Evolutionary conservation across 2,329 filamentous ascomycete species (phyloP), one percentile per base, ranked within the genome.

Genomic region (Exserohilum turcica): DNA sequence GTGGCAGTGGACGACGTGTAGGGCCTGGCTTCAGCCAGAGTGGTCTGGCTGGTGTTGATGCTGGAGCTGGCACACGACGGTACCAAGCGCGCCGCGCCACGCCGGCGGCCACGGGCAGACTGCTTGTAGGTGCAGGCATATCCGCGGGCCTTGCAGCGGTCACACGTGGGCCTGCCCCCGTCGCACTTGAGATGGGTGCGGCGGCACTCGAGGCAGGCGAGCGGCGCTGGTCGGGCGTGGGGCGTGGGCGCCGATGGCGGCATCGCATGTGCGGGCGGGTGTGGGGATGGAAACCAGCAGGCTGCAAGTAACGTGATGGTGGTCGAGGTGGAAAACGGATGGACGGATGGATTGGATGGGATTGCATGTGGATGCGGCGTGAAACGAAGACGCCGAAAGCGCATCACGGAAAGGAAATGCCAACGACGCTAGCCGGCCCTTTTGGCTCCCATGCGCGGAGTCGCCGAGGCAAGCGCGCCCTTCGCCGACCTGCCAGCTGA

Each of bases 181-280:
- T 80, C 77, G 57, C 80, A 82, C 56, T 78, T 80, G 35, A 80
- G 64, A 58, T 82, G 80, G 8, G 76, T 69, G 3, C 69, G 73
- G 18, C 79, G 75, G 52, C 80, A 81, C 33, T 76, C 73, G 15
- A 80, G 68, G 57, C 79, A 82, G n/a, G 80, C 80, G 18, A 67
- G 44, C 15, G 66, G 53, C 35, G 65, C 51, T n/a, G 64, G 60
- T 9, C 61, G 56, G 27, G 19, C 13, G 31, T 44, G 42, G 33
- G 48, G 37, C 28, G 39, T 24, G 16, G 42, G 19, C 12, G 35
- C 32, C 16, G 46, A 32, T 19, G 40, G 45, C 32, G 51, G 46
- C 51, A 54, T 54, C 28, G 19, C 10, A 31, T 44, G n/a, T 19
- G 31, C 16, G 38, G 29, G 38, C 13, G n/a, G 43, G 18, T 6